Base-by-base conservation (phyloP, 805 yeast species). In the Pichia thaimueangensis region DNA sequence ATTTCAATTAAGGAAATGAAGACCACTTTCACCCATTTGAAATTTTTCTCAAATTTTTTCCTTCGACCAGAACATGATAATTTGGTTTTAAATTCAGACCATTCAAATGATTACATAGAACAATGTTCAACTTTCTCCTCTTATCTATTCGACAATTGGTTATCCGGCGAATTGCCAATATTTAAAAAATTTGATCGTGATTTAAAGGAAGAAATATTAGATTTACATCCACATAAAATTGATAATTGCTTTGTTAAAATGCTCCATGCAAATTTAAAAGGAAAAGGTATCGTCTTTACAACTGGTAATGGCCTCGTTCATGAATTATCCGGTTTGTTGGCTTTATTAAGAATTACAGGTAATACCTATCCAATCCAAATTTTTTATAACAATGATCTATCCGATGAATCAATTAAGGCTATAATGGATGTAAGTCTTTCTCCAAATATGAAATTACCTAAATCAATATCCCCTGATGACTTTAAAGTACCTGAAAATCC, bases 251-350 rank as follows among this genome's bases (percentile, higher is more conserved):
- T 59, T 41, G 40, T 64, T 19, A 60, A 60, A 39, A 50, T 45
- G 5, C 41, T 64, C 23, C 61, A 62, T 29, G 32, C 47, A 5
- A 47, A 57, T 27, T 47, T 63, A 29, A 58, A 59, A 12, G 79
- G 78, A 3, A 60, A 59, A 45, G 86, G 86, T 4, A 70, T 78
- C 20, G 82, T 76, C 1, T 55, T 79, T 5, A 70, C 81, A 3
- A 71, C 73, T 1, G 54, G 71, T 15, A 71, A 76, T 43, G 56
- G 57, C 13, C 68, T 73, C 43, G 61, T 65, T 13, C 62, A 65
- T 20, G 82, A 77, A 43, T 51, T 74, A 29, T 58, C 67, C n/a
- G 73, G 71, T 39, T 57, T 78, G 24, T 62, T 78, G 3, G 52
- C 76, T 12, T 59, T 76, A 1, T 57, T 79, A 24, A 59, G 84